phyloP scores from a whole-genome alignment of 2,329 filamentous ascomycete genomes.

The Neofusicoccum cordaticola region DNA sequence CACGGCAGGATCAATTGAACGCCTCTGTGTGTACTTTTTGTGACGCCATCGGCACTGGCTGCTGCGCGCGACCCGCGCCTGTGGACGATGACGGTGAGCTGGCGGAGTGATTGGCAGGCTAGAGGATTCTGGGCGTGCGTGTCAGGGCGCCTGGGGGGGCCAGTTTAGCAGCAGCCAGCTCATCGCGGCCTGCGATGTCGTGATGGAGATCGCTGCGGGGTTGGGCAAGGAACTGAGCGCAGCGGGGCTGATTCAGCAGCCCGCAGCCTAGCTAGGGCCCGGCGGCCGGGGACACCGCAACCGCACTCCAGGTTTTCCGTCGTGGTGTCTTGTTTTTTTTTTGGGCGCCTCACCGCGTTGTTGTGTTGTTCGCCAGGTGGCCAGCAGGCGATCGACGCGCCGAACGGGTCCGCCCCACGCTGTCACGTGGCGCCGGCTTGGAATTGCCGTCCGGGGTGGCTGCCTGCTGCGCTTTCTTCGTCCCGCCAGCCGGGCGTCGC shows the following conservation, averaged over 20 bases:
- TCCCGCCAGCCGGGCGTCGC: neutral
- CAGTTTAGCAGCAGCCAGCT: neutral
- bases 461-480: neutral
- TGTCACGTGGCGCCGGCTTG: neutral
- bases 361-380: neutral
- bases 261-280: neutral
- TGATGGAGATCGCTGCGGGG: slow-evolving; percentile 13
- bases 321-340: neutral
- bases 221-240: neutral
- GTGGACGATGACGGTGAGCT: neutral
- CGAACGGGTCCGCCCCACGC: neutral
- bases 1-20: neutral
- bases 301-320: too few relatives aligned
- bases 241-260: neutral
- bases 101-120: neutral
- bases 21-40: neutral
- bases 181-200: slow-evolving; percentile 1
- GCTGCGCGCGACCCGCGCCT: slow-evolving; percentile 19
- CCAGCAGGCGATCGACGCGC: neutral
- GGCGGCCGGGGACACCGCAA: too few relatives aligned
- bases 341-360: neutral
- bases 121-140: neutral
- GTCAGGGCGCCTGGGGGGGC: neutral
- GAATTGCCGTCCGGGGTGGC: neutral
- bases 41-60: neutral